These are phyloP conservation scores for Ceratocystis diversiconidia DNA, from an alignment of 2,329 filamentous ascomycete species.

Conservation along the genomic window DNA sequence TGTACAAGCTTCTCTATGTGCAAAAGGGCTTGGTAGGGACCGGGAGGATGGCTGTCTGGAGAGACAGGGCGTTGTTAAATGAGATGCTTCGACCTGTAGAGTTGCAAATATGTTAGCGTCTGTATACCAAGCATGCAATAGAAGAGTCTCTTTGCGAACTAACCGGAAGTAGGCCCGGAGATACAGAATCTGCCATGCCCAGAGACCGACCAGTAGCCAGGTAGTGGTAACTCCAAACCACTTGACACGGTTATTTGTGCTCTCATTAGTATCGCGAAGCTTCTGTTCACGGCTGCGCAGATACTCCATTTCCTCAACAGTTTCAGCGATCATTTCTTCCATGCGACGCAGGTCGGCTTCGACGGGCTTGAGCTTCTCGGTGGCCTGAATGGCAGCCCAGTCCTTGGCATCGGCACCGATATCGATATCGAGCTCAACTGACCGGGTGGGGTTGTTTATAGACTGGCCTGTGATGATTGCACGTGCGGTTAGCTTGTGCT, in stretches of 20 bases:
- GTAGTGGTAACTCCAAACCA: slow-evolving; percentile 96
- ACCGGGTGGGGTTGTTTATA: slow-evolving; percentile 43
- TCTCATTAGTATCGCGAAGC: slow-evolving; percentile 96
- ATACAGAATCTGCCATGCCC: slow-evolving; percentile 96
- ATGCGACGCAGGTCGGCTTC: slow-evolving; percentile 88
- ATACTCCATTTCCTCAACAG: slow-evolving; percentile 94
- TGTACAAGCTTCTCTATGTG: neutral
- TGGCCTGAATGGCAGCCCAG: slow-evolving; percentile 90
- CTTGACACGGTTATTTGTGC: slow-evolving; percentile 96
- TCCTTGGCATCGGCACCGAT: slow-evolving; percentile 96
- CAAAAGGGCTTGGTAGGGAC: neutral
- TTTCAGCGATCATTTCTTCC: slow-evolving; percentile 77
- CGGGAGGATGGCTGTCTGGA: neutral
- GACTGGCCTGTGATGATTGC: slow-evolving; percentile 19
- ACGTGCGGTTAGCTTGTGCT: slow-evolving; percentile 1
- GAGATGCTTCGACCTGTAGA: slow-evolving; percentile 51
- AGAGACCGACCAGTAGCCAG: slow-evolving; percentile 74
- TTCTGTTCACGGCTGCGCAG: slow-evolving; percentile 80
- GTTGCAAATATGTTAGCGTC: slow-evolving; percentile 18
- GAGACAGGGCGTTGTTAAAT: slow-evolving; percentile 32
- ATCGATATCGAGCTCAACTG: slow-evolving; percentile 85
- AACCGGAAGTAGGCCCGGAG: slow-evolving; percentile 90
- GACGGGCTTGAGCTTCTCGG: slow-evolving; percentile 93
- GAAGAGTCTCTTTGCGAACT: slow-evolving; percentile 14
- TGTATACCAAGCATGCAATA: too few species aligned